Base-by-base conservation (phyloP, 305 asterid species). In the Rubia peregrina region DNA sequence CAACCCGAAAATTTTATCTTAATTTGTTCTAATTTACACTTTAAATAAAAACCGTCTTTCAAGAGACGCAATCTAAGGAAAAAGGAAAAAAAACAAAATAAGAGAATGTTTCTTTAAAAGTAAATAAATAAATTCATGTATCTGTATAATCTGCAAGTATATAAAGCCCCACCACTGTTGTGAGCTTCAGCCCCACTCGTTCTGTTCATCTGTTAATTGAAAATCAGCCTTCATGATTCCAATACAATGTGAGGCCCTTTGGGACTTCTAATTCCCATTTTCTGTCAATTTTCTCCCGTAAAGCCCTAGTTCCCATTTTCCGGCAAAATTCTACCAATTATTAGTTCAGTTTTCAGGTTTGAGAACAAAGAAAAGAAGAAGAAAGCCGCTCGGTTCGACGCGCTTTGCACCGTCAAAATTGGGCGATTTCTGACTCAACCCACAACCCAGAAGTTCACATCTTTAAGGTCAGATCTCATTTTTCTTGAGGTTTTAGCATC, bases 401-500 rank as follows among this genome's bases (percentile, higher is more conserved):
- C 30, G 26, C 66, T 26, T 22, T 49, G 5, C 56, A 49, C 56
- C 56, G 56, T 56, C 65, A 69, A 69, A 22, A 69, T 69, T 56
- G 73, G n/a, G 55, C 56, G 51, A 21, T 56, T 40, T 38, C 41
- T 56, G 12, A 6, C 7, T 36, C 55, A 57, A 57, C 65, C 11
- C 73, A 69, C 55, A 57, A 6, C 73, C 73, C 73, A 55, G 73
- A 55, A 75, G 68, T 65, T 75, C 38, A 65, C 67, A 44, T 43
- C 76, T 68, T 71, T 61, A 40, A 79, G 82, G 82, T 79, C 72
- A 79, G 82, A 79, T 79, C 82, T 65, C 71, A 6, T 24, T 46
- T 17, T 43, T 33, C 57, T 7, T 61, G 48, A 30, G 61, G 14
- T 48, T 46, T 61, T 46, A 65, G 30, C 19, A n/a, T 30, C 13